Conservation (phyloP, 208 protist genomes). For the Borovskyia barvae region DNA sequence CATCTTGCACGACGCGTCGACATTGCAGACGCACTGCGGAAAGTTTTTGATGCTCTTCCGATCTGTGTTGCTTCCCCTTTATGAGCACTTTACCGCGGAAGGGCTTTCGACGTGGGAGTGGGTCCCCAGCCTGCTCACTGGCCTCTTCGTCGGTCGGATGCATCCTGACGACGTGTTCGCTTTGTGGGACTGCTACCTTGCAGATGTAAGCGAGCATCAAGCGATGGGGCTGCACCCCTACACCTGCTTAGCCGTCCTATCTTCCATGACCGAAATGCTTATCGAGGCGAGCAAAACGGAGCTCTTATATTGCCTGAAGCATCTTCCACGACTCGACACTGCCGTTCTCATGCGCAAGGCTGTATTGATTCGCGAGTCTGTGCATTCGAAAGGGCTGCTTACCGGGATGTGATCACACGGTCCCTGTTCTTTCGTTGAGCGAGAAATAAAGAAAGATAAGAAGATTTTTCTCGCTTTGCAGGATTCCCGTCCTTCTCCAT, state of each 20-base stretch:
- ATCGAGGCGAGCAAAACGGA: constrained; percentile 73
- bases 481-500: background rate
- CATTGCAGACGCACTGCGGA: constrained; percentile 73
- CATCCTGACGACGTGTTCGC: constrained; percentile 71
- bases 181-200: constrained; percentile 81
- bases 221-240: constrained; percentile 75
- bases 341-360: constrained; percentile 68
- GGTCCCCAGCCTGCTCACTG: constrained; percentile 67
- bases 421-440: background rate
- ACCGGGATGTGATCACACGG: background rate
- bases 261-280: constrained; percentile 79
- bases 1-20: constrained; percentile 55
- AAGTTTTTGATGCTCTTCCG: constrained; percentile 81
- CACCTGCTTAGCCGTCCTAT: constrained; percentile 73
- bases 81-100: constrained; percentile 75
- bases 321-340: constrained; percentile 75
- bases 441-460: background rate
- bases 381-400: constrained; percentile 40
- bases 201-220: constrained; percentile 41
- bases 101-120: constrained; percentile 68
- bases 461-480: background rate
- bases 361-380: constrained; percentile 65
- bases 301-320: constrained; percentile 62
- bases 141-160: constrained; percentile 66
- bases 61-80: constrained; percentile 58